phyloP scores from a whole-genome alignment of 2,329 filamentous ascomycete genomes.

The Cytospora leucostoma region DNA sequence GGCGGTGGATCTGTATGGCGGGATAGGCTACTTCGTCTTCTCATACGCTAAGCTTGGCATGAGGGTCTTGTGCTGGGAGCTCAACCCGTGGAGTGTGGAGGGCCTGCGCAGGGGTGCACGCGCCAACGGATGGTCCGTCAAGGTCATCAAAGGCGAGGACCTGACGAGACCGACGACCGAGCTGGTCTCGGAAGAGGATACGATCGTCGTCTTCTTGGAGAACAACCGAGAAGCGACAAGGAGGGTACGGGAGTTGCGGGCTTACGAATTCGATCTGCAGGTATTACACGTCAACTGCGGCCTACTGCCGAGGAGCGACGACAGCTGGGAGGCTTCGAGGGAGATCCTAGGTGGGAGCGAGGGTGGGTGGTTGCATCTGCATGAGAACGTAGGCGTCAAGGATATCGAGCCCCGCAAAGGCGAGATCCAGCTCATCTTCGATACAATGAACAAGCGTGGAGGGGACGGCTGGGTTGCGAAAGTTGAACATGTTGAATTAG shows the following conservation, averaged over 20 bases:
- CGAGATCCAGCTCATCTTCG: slow-evolving; percentile 53
- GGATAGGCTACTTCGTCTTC: slow-evolving; percentile 93
- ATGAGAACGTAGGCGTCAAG: slow-evolving; percentile 62
- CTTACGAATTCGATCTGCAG: slow-evolving; percentile 40
- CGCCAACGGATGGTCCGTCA: slow-evolving; percentile 66
- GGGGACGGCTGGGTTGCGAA: slow-evolving; percentile 33
- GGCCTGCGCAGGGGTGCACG: slow-evolving; percentile 74
- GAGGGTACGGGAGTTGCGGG: slow-evolving; percentile 43
- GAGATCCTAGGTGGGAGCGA: slow-evolving; percentile 41
- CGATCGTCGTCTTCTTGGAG: slow-evolving; percentile 69
- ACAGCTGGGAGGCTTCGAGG: slow-evolving; percentile 55
- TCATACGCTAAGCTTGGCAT: slow-evolving; percentile 74
- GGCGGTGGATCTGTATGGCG: slow-evolving; percentile 83
- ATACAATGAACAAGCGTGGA: slow-evolving; percentile 36
- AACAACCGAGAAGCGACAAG: slow-evolving; percentile 60
- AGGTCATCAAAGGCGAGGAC: slow-evolving; percentile 50
- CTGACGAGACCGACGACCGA: slow-evolving; percentile 42
- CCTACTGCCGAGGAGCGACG: slow-evolving; percentile 59
- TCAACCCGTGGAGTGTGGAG: slow-evolving; percentile 87
- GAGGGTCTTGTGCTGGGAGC: slow-evolving; percentile 81
- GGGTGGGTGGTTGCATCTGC: slow-evolving; percentile 63
- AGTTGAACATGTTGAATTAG: slow-evolving; percentile 61
- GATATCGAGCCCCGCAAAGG: slow-evolving; percentile 51
- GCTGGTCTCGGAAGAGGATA: slow-evolving; percentile 47
- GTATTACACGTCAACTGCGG: slow-evolving; percentile 66